Conservation (phyloP, 805 yeast genomes). For the Spathaspora gorwiae region DNA sequence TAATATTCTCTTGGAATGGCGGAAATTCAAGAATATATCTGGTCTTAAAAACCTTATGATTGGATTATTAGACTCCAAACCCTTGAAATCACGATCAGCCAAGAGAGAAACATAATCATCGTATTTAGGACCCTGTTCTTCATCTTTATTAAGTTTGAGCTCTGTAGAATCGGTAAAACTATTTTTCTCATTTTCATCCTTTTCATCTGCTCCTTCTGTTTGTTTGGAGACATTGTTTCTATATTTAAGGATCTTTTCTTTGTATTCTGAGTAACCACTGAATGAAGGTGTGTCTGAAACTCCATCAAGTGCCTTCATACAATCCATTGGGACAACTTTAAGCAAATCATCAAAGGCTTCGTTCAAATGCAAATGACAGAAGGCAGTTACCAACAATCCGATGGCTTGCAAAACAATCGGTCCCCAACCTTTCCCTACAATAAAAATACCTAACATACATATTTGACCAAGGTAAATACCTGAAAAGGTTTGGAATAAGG, state of each 20-base stretch:
- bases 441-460: constrained; percentile 80
- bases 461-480: constrained; percentile 88
- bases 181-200: constrained; percentile 13
- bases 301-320: constrained; percentile 77
- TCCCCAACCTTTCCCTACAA: constrained; percentile 93
- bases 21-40: constrained; percentile 49
- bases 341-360: constrained; percentile 63
- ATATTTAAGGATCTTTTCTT: constrained; percentile 22
- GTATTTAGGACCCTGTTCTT: constrained; percentile 7
- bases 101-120: constrained; percentile 46
- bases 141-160: constrained; percentile 2
- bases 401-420: constrained; percentile 76
- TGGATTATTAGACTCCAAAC: constrained; percentile 32
- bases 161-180: background rate
- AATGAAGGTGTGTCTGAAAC: constrained; percentile 57
- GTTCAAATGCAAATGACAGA: constrained; percentile 62
- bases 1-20: constrained; percentile 27
- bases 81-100: constrained; percentile 60
- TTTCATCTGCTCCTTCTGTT: constrained; percentile 12
- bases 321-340: constrained; percentile 58
- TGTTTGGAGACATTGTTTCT: constrained; percentile 9
- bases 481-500: constrained; percentile 79
- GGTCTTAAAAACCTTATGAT: constrained; percentile 54
- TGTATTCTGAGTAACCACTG: constrained; percentile 29
- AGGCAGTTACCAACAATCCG: constrained; percentile 58